A percentile compares a stretch with the other conserved stretches of the same genome.
phyloP scores from a whole-genome alignment of 805 yeast genomes.

The Alloascoidea africana region DNA sequence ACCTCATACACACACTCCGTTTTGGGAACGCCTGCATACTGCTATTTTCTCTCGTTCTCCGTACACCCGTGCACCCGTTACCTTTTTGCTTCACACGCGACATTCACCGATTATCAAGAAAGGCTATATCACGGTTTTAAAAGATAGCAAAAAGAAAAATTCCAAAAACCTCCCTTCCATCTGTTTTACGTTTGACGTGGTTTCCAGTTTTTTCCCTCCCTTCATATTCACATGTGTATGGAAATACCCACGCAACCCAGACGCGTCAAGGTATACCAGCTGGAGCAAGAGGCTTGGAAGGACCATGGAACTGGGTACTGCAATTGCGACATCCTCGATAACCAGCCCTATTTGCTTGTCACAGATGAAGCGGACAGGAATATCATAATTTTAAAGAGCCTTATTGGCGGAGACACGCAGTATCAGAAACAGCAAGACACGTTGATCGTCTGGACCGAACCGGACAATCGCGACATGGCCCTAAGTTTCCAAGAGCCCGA shows the following conservation, averaged over 20 bases:
- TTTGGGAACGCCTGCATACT: no score
- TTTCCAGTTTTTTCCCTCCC: no score
- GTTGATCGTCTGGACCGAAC: constrained; percentile 85
- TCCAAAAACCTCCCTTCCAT: no score
- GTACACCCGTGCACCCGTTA: no score
- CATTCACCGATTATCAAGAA: no score
- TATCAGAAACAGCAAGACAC: constrained; percentile 94
- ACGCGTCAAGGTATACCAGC: constrained; percentile 81
- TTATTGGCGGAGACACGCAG: constrained; percentile 59
- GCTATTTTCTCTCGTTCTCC: no score
- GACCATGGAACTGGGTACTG: constrained; percentile 92
- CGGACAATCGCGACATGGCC: constrained; percentile 56
- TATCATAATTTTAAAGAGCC: constrained; percentile 46
- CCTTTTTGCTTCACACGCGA: no score
- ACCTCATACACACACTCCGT: no score
- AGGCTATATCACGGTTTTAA: no score
- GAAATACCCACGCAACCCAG: constrained; percentile 33
- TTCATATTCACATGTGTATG: constrained; percentile 8
- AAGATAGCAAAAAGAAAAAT: no score
- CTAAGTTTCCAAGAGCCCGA: constrained; percentile 82
- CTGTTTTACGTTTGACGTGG: no score
- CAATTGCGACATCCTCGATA: constrained; percentile 42
- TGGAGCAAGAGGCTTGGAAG: constrained; percentile 73
- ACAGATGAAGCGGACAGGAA: constrained; percentile 49
- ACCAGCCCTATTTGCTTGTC: constrained; percentile 48